phyloP scores from a whole-genome alignment of 305 asterid species.

The Fraxinus latifolia region DNA sequence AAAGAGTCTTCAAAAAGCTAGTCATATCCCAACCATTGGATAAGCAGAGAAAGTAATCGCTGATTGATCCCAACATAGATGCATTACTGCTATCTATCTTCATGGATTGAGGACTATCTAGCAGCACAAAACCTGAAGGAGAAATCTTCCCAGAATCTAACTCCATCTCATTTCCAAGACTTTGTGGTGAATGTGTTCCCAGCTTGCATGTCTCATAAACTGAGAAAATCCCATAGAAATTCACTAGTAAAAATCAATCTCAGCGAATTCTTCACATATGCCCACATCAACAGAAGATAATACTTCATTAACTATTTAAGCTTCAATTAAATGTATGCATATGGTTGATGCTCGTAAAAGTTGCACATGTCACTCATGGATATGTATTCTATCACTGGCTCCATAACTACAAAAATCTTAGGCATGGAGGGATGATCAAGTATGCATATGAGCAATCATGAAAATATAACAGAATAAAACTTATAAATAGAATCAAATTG shows the following conservation, averaged over 20 bases:
- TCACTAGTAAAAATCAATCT: conserved; percentile 3
- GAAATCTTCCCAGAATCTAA: conserved; percentile 73
- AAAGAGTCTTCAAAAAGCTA: conserved; percentile 86
- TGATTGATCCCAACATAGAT: conserved; percentile 94
- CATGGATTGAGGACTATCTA: conserved; percentile 98
- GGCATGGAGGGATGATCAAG: not conserved
- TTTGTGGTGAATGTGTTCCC: conserved; percentile 92
- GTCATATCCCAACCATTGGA: conserved; percentile 99
- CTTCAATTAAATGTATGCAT: not conserved
- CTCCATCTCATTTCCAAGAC: conserved; percentile 84
- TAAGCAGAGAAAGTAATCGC: conserved; percentile 94
- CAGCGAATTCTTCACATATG: not conserved
- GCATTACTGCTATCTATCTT: conserved; percentile 91
- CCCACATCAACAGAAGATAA: conserved; percentile 2
- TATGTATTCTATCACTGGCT: not conserved
- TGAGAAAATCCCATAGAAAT: conserved; percentile 26
- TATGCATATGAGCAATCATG: conserved; percentile 12
- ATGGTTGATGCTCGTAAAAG: not conserved
- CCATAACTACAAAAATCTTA: not conserved
- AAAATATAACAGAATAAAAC: conserved; percentile 6
- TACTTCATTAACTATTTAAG: not conserved
- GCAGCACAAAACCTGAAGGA: conserved; percentile 86
- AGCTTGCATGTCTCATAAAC: conserved; percentile 96
- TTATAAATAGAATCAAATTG: conserved; percentile 10
- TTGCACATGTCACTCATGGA: not conserved